Base-by-base conservation (phyloP, 2,329 filamentous ascomycete genomes). In the Hypoxylon sp. region DNA sequence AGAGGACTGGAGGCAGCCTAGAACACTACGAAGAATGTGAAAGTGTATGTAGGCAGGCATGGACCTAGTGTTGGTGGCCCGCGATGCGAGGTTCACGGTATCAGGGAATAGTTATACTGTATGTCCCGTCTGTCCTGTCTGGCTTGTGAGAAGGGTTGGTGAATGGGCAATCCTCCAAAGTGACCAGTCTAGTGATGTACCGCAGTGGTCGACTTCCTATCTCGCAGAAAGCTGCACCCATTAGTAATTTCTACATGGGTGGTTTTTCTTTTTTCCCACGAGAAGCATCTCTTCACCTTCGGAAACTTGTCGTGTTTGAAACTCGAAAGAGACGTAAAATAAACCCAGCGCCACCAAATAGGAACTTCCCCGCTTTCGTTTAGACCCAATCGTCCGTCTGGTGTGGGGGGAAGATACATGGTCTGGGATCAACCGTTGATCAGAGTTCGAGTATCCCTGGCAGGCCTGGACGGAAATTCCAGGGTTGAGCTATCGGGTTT, bases 281-380 rank as follows among this genome's bases (percentile, higher is more conserved):
- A 17, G 17, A 33, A 35, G 17, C 27, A 58, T 37, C 35, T 17
- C 35, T 49, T 63, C 49, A 50, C 30, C 30, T 60, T 65, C 46
- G 55, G 65, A 61, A 61, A 68, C 59, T 61, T 49, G 51, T n/a
- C 53, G 35, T 57, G 62, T 69, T 66, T 64, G 63, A 66, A 69
- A 66, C 69, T 66, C 66, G 59, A 66, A 55, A 64, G 62, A 68
- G 54, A 63, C 58, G 48, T 60, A 61, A 63, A 57, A 60, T 40
- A 22, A 7, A 10, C 50, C 22, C 7, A 64, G 30, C 54, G 58
- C 64, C 61, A 66, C 67, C 68, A 64, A 70, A 66, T 64, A 66
- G 70, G 70, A 70, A 66, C 49, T 70, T 72, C 70, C 68, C 70
- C 70, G 70, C 70, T 70, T 64, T 64, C 56, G 33, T 49, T 48